phyloP scores from a whole-genome alignment of 176 grass and related monocot genomes.

The Eragrostis curvula region DNA sequence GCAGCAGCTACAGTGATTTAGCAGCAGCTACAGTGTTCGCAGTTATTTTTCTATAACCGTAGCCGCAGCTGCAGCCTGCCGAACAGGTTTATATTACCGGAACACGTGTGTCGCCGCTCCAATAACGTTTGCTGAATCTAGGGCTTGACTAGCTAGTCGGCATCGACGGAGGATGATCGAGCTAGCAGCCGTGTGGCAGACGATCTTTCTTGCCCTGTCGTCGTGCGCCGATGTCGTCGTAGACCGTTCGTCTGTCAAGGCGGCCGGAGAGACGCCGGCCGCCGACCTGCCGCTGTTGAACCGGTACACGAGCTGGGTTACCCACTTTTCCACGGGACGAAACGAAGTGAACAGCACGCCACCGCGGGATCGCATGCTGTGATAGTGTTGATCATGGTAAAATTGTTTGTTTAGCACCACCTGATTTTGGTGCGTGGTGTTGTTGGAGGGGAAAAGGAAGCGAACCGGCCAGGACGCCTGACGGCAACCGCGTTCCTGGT shows the following conservation, averaged over 20 bases:
- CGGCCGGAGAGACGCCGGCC: neutral
- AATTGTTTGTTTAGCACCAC: neutral
- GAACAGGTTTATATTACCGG: no score
- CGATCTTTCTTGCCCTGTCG: neutral
- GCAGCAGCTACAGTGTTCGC: no score
- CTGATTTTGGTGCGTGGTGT: neutral
- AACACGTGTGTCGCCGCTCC: neutral
- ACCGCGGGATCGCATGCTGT: neutral
- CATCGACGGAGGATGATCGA: neutral
- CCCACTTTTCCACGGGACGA: neutral
- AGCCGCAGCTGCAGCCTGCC: no score
- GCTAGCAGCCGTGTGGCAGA: neutral
- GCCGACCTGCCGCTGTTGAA: neutral
- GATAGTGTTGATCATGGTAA: neutral
- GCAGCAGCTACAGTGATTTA: no score
- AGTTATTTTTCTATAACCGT: no score
- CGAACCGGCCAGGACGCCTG: no score
- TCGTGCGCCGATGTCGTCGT: neutral
- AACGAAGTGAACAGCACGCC: neutral
- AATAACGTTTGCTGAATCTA: neutral
- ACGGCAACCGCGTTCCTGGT: neutral
- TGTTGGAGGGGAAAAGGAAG: neutral
- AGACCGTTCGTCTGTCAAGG: neutral
- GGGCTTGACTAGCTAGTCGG: neutral
- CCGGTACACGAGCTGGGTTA: neutral